Evolutionary conservation across 495 filamentous ascomycete species (phyloP).

Genomic region (Penicillium bialowiezense): DNA sequence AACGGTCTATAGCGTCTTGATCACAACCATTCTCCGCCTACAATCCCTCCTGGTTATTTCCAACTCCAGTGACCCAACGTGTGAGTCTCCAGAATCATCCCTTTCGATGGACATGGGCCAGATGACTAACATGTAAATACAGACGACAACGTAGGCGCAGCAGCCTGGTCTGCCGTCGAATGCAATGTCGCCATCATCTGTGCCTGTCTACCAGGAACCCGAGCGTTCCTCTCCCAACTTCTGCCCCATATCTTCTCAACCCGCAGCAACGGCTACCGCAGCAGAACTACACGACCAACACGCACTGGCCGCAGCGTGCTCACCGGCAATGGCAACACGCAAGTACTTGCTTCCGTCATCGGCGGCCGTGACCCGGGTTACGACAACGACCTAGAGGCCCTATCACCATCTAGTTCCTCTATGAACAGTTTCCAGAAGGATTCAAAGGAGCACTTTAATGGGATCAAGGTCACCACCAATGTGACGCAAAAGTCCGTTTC

Average conservation of each 20-base stretch:
- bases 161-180: constrained; percentile 57
- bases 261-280: constrained; percentile 26
- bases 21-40: constrained; percentile 54
- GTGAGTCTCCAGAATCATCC: constrained; percentile 18
- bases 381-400: constrained; percentile 22
- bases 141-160: constrained; percentile 53
- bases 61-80: constrained; percentile 46
- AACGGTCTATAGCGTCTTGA: constrained; percentile 40
- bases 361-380: constrained; percentile 10
- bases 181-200: constrained; percentile 57
- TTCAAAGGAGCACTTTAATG: constrained; percentile 3
- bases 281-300: constrained; percentile 19
- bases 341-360: constrained; percentile 25
- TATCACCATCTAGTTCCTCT: constrained; percentile 10
- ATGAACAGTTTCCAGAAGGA: constrained; percentile 6
- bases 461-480: constrained; percentile 35
- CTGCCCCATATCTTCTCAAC: constrained; percentile 35
- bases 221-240: constrained; percentile 46
- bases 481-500: constrained; percentile 25
- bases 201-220: constrained; percentile 53
- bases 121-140: neutral
- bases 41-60: constrained; percentile 43
- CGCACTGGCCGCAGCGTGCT: constrained; percentile 16
- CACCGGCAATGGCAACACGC: constrained; percentile 18
- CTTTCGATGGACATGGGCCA: too few relatives aligned